Conservation (phyloP, 2,329 filamentous ascomycete genomes). For the Colletotrichum trifolii region DNA sequence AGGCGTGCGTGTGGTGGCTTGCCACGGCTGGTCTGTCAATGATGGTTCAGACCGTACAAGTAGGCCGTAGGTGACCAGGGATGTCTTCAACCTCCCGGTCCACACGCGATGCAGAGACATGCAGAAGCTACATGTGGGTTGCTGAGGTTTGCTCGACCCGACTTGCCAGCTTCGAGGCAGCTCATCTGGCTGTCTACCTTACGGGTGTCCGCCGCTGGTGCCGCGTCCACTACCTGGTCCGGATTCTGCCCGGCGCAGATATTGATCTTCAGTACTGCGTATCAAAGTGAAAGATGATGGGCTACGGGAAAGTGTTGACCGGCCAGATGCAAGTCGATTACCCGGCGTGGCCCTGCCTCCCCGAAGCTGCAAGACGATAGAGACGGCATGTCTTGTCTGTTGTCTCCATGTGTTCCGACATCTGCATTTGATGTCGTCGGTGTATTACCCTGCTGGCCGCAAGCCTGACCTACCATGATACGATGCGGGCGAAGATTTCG, state of each 20-base stretch:
- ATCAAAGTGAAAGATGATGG: conserved; percentile 4
- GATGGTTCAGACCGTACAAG: neutral
- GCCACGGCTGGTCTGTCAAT: conserved; percentile 29
- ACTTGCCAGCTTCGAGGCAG: conserved; percentile 29
- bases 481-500: conserved; percentile 19
- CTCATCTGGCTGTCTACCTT: conserved; percentile 18
- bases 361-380: conserved; percentile 22
- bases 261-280: conserved; percentile 12
- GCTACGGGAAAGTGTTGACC: conserved; percentile 8
- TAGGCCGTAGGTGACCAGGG: conserved; percentile 14
- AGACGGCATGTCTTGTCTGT: conserved; percentile 9
- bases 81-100: conserved; percentile 37
- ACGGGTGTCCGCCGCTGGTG: conserved; percentile 31
- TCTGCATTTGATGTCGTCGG: conserved; percentile 19
- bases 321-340: conserved; percentile 15
- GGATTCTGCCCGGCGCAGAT: conserved; percentile 19
- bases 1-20: conserved; percentile 41
- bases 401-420: conserved; percentile 15
- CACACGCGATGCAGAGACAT: conserved; percentile 39
- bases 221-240: conserved; percentile 17
- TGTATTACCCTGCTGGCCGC: conserved; percentile 23
- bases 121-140: conserved; percentile 29
- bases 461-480: conserved; percentile 20
- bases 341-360: conserved; percentile 14
- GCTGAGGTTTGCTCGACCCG: conserved; percentile 25